Conservation (phyloP, 495 filamentous ascomycete species). For the Parachaetomium inaequale region DNA sequence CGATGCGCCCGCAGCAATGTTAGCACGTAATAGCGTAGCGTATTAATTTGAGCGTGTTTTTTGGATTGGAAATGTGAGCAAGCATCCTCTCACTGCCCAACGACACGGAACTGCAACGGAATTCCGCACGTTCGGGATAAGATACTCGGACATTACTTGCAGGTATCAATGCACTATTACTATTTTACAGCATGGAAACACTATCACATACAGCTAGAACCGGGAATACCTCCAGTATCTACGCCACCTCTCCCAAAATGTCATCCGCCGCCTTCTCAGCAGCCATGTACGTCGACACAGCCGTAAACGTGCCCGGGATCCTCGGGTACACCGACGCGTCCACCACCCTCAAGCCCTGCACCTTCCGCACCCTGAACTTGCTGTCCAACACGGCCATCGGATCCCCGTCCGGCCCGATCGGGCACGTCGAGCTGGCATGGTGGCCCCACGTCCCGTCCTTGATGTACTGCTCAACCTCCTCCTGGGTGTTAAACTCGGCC, state of each 20-base stretch:
- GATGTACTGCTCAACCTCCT: conserved; percentile 46
- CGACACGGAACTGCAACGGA: no score
- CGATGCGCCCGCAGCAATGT: neutral
- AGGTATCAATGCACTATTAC: neutral
- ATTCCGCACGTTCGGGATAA: no score
- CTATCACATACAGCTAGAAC: neutral
- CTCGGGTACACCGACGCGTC: conserved; percentile 56
- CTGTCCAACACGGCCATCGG: conserved; percentile 56
- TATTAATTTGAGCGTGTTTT: neutral
- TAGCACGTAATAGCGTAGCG: neutral
- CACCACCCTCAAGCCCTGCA: conserved; percentile 57
- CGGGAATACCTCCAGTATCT: neutral
- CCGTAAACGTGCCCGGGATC: conserved; percentile 56
- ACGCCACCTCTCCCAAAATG: conserved; percentile 18
- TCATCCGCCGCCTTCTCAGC: conserved; percentile 56
- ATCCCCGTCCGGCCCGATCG: conserved; percentile 56
- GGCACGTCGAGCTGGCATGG: conserved; percentile 55
- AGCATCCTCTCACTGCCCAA: no score
- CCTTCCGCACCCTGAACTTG: conserved; percentile 55
- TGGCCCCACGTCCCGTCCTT: conserved; percentile 56
- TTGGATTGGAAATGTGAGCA: no score
- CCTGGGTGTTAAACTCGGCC: conserved; percentile 35
- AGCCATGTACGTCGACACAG: conserved; percentile 53
- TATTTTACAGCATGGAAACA: neutral
- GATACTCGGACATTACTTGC: no score